Evolutionary conservation across 768 basidiomycete species (phyloP), one percentile per base, ranked within the genome.

Genomic region (Agaricus subrufescens): DNA sequence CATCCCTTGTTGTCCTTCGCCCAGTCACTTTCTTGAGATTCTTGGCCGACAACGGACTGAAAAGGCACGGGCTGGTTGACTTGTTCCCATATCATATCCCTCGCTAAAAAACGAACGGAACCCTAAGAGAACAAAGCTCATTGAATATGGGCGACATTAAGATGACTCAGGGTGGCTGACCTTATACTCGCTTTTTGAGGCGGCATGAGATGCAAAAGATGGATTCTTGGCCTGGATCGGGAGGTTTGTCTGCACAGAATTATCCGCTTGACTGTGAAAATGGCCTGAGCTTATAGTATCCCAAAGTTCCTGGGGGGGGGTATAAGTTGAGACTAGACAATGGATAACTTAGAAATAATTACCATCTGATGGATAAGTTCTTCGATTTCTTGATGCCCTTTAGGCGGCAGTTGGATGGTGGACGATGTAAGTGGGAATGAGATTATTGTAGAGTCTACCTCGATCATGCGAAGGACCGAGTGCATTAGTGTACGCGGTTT

Each of bases 321-420:
- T 26, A 43, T 46, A 14, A 14, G 10, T 3, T 15, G 4, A 26
- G 4, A 19, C 34, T 6, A 39, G 19, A 38, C 15, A 30, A 27
- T 15, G 10, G 2, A 7, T 19, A 46, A 26, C 25, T 37, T 7
- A 26, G 23, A 19, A 5, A 15, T 15, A 47, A 15, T 8, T 46
- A 54, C 52, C 43, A 54, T 54, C 31, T 54, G 52, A 37, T 44
- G 19, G 31, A 54, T 38, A 23, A 37, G 44, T 6, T 27, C 39
- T 15, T 54, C 46, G 12, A 54, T 38, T 31, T 47, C 45, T 10
- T 38, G 26, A 4, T 40, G n/a, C 15, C 40, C 31, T 8, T 30
- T 46, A 29, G n/a, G 14, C 25, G 53, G 47, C 10, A 47, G 27
- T 27, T 23, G 53, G 14, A 11, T 37, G 4, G 31, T 15, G 5